Evolutionary conservation across 257 asterid species (phyloP).

Genomic region (Primulina tabacum): DNA sequence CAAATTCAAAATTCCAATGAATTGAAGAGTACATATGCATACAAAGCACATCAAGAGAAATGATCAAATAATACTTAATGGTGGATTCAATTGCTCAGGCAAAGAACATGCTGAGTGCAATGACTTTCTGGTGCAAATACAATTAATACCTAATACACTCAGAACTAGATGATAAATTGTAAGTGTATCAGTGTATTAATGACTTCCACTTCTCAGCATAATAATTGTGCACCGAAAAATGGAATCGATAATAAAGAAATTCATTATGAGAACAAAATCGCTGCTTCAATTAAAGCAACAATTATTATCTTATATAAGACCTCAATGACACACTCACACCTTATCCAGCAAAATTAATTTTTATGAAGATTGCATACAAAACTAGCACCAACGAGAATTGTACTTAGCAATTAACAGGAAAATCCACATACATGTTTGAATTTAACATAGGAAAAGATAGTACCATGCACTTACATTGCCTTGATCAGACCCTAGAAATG

Average conservation of each 20-base stretch:
- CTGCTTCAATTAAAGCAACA: not conserved
- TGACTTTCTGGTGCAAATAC: not conserved
- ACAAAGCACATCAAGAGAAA: not conserved
- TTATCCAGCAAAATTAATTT: not conserved
- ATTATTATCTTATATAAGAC: too few relatives aligned
- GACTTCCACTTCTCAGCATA: not conserved
- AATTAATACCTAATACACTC: not conserved
- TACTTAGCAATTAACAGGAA: not conserved
- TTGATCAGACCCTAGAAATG: conserved; percentile 63
- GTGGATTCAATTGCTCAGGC: not conserved
- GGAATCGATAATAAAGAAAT: too few relatives aligned
- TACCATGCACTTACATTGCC: conserved; percentile 44
- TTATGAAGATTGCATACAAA: not conserved
- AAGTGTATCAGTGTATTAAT: too few relatives aligned
- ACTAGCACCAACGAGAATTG: not conserved
- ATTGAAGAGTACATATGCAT: not conserved
- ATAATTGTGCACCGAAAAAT: not conserved
- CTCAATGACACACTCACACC: too few relatives aligned
- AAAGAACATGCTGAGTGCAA: not conserved
- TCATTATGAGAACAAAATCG: not conserved
- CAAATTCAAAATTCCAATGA: not conserved
- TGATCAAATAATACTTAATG: too few relatives aligned
- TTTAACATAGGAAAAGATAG: conserved; percentile 1
- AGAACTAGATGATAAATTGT: not conserved
- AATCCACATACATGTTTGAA: not conserved